These are phyloP conservation scores for Citrus reticulata DNA, from an alignment of 345 rosid species.

Conservation along the genomic window DNA sequence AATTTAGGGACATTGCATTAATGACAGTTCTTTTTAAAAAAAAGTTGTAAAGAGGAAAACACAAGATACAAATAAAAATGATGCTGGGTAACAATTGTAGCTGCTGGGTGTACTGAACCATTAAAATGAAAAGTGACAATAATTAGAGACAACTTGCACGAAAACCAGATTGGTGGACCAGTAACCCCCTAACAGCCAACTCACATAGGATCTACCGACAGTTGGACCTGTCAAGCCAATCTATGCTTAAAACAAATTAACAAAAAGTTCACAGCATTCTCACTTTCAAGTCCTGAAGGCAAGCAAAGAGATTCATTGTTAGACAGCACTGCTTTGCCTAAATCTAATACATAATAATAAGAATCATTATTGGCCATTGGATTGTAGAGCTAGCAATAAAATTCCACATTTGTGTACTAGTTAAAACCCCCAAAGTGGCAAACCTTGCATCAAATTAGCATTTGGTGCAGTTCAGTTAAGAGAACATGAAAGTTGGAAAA, in stretches of 20 bases:
- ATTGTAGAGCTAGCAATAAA: not conserved
- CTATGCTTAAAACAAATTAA: not conserved
- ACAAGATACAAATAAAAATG: not conserved
- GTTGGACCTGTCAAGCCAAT: not conserved
- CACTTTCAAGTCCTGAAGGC: not conserved
- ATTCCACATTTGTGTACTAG: not conserved
- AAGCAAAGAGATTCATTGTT: not conserved
- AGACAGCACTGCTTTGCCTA: not conserved
- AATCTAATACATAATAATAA: not conserved
- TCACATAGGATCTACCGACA: not conserved
- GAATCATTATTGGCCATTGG: not conserved
- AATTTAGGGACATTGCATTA: slow-evolving; percentile 9
- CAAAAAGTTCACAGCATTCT: not conserved
- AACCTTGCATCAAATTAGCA: not conserved
- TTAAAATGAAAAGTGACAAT: not conserved
- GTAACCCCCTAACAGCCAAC: not conserved
- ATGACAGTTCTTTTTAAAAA: not conserved
- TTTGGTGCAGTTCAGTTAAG: not conserved
- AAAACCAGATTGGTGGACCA: not conserved
- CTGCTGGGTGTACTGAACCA: not conserved
- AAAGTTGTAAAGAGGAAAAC: not conserved
- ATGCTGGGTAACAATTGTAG: not conserved
- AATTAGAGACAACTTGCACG: not conserved
- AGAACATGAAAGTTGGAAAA: not conserved
- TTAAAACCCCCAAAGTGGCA: not conserved